Base-by-base conservation (phyloP, 371 early-diverging fungal genomes). In the Mycotypha africana region DNA sequence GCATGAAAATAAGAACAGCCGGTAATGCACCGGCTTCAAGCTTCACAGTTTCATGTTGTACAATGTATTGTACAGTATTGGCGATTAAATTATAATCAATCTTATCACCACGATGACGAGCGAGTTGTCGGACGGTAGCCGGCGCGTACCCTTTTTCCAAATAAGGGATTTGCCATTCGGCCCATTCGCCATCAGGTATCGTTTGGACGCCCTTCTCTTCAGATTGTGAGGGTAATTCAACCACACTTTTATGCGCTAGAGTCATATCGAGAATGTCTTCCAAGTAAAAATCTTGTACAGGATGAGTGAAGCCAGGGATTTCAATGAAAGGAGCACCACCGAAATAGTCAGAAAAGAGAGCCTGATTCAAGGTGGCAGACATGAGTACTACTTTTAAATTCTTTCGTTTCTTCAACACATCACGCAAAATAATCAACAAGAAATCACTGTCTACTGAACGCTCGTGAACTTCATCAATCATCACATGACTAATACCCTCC, bases 391-490 rank as follows among this genome's bases (percentile, higher is more conserved):
- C 57, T 47, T 76, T 74, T 7, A 80, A 36, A 45, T 76, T 70
- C 28, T 65, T 65, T 19, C 73, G 48, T 20, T 47, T 83, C 38
- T 45, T 73, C 26, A 70, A 76, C 21, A 79, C 70, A 58, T 67
- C 70, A 49, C 73, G 74, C 34, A 74, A 53, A 42, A 76, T 73
- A 54, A 78, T 84, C 10, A 81, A 58, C 42, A 84, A 60, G 42
- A 82, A 82, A 42, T 82, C 84, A 30, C 78, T 78, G 36, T 81
- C 81, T 3, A 81, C 78, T 21, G 89, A 81, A 6, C 88, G 72
- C 56, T 88, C 89, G 46, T 89, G 89, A 0, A 88, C 88, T 62
- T 89, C 89, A 54, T 89, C 89, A 36, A 88, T 79, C 62, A 89
- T 72, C n/a, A 89, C 73, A 53, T 78, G 83, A 30, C 81, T 76